Evolutionary conservation across 192 early-diverging fungal genomes (phyloP), one percentile per base, ranked within the genome.

Genomic region (Entomortierella lignicola): DNA sequence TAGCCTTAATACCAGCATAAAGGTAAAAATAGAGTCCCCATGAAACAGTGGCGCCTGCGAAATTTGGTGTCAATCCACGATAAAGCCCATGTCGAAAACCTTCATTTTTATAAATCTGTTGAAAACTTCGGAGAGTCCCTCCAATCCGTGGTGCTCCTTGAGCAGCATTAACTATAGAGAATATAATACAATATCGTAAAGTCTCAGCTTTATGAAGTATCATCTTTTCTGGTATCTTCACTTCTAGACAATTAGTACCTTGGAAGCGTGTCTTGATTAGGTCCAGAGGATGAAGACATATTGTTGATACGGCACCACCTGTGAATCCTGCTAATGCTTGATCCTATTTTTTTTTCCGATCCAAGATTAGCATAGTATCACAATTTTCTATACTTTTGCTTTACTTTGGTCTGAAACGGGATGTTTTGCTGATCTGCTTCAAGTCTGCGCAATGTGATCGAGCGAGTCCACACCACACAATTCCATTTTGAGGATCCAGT

Each of bases 11-110:
- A 56, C 83, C 85, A 55, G 55, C 86, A 84, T 95, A 97, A 91
- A 92, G 95, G 34, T 90, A 94, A 83, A 99, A 98, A 69, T 98
- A 99, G n/a, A 99, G 80, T 1, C 97, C 97, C 97, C 98, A 99
- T 52, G 94, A 96, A 15, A 92, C 81, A 13, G 93, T 94, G 29
- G 96, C 89, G 0, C 97, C 98, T 15, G 93, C 93, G 58, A 98
- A 87, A 54, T 96, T 99, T 41, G 98, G 91, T 0, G 89, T 64
- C 4, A 99, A 69, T 13, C 97, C 98, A n/a, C 95, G 88, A 80
- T 99, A 99, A 4, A 99, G 85, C 10, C 95, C 96, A 20, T 82
- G 73, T 0, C 87, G 44, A 20, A 89, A 82, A 7, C 92, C 93
- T 69, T 93, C 88, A 8, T 82, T 77, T 30, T 71, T 68, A 42